phyloP scores from a whole-genome alignment of 2,329 filamentous ascomycete genomes.

The Chaetomium olivaceum region DNA sequence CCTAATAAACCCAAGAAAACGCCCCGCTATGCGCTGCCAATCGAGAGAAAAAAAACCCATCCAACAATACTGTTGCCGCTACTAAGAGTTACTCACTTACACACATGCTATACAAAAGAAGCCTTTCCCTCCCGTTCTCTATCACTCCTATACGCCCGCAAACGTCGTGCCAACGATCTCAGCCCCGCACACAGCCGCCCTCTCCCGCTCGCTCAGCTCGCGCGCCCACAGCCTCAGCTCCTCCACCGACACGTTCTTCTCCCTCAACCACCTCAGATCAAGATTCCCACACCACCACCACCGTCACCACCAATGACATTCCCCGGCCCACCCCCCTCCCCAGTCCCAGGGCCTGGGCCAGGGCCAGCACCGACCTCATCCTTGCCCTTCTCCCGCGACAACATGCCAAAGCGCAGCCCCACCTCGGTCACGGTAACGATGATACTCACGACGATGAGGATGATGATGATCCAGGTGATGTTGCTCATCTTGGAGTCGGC shows the following conservation, averaged over 20 bases:
- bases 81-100: background rate
- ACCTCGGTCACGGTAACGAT: constrained; percentile 90
- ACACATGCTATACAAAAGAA: background rate
- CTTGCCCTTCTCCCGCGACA: constrained; percentile 48
- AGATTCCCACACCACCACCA: constrained; percentile 19
- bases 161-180: constrained; percentile 37
- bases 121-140: no score
- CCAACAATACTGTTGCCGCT: no score
- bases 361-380: constrained; percentile 13
- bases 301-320: constrained; percentile 29
- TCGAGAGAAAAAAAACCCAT: background rate
- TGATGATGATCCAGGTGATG: constrained; percentile 98
- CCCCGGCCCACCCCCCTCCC: constrained; percentile 11
- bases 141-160: constrained; percentile 31
- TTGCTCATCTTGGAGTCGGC: constrained; percentile 92
- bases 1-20: constrained; percentile 2
- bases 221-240: constrained; percentile 35
- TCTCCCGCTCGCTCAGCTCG: constrained; percentile 33
- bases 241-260: constrained; percentile 35
- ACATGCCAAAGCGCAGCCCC: constrained; percentile 76
- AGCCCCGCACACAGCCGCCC: constrained; percentile 34
- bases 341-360: constrained; percentile 1
- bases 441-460: constrained; percentile 88
- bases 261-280: constrained; percentile 30
- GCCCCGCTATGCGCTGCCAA: constrained; percentile 17